A percentile compares a stretch with the other conserved stretches of the same genome.
These are phyloP conservation scores for Kondoa subrosea DNA, from an alignment of 768 basidiomycete genomes.

Conservation along the genomic window DNA sequence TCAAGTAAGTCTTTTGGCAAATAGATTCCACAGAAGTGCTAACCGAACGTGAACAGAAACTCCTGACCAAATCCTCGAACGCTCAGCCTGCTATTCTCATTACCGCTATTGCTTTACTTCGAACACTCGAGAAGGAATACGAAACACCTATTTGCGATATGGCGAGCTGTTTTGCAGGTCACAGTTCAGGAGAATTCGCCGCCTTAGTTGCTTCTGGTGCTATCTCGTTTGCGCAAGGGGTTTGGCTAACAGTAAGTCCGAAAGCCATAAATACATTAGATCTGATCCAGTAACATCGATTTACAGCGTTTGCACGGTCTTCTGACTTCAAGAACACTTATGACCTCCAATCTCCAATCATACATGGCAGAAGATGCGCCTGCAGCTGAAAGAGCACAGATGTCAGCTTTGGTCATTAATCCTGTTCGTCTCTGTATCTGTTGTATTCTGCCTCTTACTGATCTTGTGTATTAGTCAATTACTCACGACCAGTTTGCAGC, in stretches of 20 bases:
- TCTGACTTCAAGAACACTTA: conserved; percentile 24
- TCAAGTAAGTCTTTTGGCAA: conserved; percentile 17
- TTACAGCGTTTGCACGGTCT: conserved; percentile 27
- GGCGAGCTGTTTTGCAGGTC: conserved; percentile 23
- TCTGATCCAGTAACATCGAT: no score
- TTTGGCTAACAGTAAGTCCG: conserved; percentile 22
- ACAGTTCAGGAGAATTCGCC: conserved; percentile 27
- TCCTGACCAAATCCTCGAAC: conserved; percentile 26
- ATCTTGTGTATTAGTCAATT: conserved; percentile 9
- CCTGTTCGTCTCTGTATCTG: neutral
- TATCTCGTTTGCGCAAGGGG: conserved; percentile 24
- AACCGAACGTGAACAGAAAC: conserved; percentile 13
- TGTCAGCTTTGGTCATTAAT: conserved; percentile 27
- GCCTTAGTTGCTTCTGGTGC: conserved; percentile 27
- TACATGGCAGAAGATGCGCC: conserved; percentile 20
- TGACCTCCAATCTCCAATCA: conserved; percentile 23
- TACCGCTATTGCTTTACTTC: conserved; percentile 27
- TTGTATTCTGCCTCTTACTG: no score
- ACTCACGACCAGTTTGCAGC: conserved; percentile 23
- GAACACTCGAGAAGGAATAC: conserved; percentile 24
- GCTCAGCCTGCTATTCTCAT: conserved; percentile 28
- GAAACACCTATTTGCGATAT: conserved; percentile 12
- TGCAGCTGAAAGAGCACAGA: conserved; percentile 22
- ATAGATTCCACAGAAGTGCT: neutral
- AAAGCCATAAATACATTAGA: neutral